Percentiles rank a stretch among this genome's conserved stretches.
Evolutionary conservation across 345 rosid species (phyloP).

Genomic region (Litchi chinensis): DNA sequence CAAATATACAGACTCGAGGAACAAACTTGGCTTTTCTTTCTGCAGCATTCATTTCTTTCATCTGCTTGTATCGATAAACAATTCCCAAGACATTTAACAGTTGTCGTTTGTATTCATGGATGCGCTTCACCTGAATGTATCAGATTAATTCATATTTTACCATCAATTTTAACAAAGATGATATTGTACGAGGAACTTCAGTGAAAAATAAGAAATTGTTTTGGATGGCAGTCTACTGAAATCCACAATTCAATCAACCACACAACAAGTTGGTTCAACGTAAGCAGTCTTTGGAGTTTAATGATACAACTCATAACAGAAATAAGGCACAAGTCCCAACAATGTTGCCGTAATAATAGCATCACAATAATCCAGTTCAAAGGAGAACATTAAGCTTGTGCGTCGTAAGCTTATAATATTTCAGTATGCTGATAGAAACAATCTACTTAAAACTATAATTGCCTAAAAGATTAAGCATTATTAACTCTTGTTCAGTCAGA

Average conservation of each 20-base stretch:
- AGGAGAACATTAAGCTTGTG: not conserved
- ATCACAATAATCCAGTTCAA: not conserved
- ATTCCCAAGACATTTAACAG: constrained; percentile 72
- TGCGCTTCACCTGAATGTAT: constrained; percentile 65
- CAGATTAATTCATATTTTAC: not conserved
- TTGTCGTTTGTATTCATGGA: constrained; percentile 81
- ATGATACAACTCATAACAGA: not conserved
- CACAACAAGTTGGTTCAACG: not conserved
- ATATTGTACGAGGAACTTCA: not conserved
- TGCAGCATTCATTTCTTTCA: constrained; percentile 68
- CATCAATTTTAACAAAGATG: not conserved
- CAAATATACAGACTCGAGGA: constrained; percentile 79
- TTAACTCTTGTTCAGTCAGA: not conserved
- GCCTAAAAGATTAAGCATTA: not conserved
- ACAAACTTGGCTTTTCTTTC: constrained; percentile 55
- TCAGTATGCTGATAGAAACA: not conserved
- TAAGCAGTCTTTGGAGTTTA: not conserved
- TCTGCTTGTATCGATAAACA: constrained; percentile 71
- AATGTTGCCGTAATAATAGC: not conserved
- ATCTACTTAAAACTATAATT: not conserved
- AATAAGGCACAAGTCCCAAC: not conserved
- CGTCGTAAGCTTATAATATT: not conserved
- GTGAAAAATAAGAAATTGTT: not conserved
- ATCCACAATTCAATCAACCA: not conserved
- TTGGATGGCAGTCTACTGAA: not conserved